Evolutionary conservation across 2,329 filamentous ascomycete species (phyloP), one percentile per base, ranked within the genome.

Genomic region (Madurella mycetomatis): DNA sequence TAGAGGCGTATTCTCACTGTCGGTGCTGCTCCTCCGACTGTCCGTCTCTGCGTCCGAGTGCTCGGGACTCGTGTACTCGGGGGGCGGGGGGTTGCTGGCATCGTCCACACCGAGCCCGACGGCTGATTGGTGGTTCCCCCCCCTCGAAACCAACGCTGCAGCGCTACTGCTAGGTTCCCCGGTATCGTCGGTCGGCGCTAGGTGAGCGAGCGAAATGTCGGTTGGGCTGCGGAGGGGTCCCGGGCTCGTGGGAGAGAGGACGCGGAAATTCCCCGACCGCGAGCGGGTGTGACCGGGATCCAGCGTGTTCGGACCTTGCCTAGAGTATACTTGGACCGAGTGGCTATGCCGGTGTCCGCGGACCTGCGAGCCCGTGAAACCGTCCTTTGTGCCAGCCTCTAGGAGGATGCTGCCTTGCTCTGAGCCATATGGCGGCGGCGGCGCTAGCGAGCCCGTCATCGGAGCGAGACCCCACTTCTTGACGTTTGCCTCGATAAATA

Each of bases 401-500:
- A 99, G 81, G 30, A 99, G 77, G 63, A 99, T 96, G 67, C 92
- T 96, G 64, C 94, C 94, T 72, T 96, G 91, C 73, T 97, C 94
- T 59, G 90, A 96, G 46, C 94, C 94, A 68, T 99, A 99, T 1
- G 94, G 94, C 48, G 94, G 94, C 42, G 94, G 94, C 15, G 94
- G 94, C 30, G 94, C 94, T 56, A 99, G 79, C 66, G 90, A 96
- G 55, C 94, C 94, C 1, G 90, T 96, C 81, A 95, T 95, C 5
- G 94, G 94, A 46, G 94, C 94, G 52, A 99, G 77, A 1, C 94
- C 94, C 94, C 94, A 99, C 78, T 97, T 99, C 83, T 99, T 99
- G 57, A 99, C 94, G 66, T 99, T 99, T 58, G 92, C 94, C 73
- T 99, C 94, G 64, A 99, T 97, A 67, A 97, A 99, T 47, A 99